phyloP scores from a whole-genome alignment of 192 early-diverging fungal species.

The Podila minutissima region DNA sequence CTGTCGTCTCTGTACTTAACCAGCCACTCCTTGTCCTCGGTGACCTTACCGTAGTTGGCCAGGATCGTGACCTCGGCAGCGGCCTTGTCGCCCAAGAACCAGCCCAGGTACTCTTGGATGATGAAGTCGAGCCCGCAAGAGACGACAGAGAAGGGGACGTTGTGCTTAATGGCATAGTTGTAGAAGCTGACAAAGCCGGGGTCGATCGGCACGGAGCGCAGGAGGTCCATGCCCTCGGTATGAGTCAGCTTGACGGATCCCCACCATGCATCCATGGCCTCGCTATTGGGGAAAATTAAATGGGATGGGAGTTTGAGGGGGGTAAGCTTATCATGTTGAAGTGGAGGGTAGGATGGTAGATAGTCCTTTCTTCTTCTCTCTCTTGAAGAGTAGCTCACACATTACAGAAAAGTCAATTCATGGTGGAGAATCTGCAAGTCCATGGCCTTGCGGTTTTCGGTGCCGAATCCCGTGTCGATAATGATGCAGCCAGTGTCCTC shows the following conservation, averaged over 20 bases:
- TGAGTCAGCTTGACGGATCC: conserved; percentile 14
- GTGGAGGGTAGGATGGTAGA: neutral
- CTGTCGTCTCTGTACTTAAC: conserved; percentile 72
- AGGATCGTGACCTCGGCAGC: conserved; percentile 64
- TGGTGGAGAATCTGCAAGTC: conserved; percentile 54
- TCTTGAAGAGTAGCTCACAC: neutral
- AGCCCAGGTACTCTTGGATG: conserved; percentile 60
- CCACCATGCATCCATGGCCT: conserved; percentile 46
- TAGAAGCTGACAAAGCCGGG: conserved; percentile 68
- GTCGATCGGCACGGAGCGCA: conserved; percentile 61
- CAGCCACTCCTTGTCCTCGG: conserved; percentile 62
- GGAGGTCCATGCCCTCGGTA: conserved; percentile 26
- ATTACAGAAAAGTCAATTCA: conserved; percentile 56
- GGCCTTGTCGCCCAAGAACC: conserved; percentile 55
- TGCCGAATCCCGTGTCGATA: conserved; percentile 60
- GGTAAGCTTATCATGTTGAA: neutral
- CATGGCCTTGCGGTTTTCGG: conserved; percentile 46
- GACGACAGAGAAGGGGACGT: conserved; percentile 72
- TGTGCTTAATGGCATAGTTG: conserved; percentile 55
- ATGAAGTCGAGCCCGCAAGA: conserved; percentile 65
- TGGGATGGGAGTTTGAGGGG: neutral
- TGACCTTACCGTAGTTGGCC: conserved; percentile 64
- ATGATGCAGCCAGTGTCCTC: conserved; percentile 61
- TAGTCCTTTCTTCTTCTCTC: too few relatives aligned
- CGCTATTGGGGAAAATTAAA: neutral